Base-by-base conservation (phyloP, 1,284 basidiomycete species). In the Ceratorhiza oryzae-sativae region DNA sequence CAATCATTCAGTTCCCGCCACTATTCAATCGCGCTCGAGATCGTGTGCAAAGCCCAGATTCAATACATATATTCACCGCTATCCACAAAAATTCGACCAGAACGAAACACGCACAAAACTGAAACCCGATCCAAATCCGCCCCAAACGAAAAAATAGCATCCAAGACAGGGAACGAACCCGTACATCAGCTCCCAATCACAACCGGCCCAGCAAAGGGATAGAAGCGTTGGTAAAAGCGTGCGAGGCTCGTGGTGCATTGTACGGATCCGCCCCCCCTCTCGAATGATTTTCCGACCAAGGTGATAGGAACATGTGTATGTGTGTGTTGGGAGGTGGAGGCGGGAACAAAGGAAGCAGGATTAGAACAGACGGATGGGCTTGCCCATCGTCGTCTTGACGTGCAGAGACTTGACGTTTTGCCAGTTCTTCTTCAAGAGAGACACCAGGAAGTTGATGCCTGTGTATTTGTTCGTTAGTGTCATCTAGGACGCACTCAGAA, bases 371-470 rank as follows among this genome's bases (percentile, higher is more conserved):
- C 96, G 95, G 80, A 96, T 85, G 75, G 96, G 94, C 86, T 97
- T 97, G 87, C 97, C 96, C 97, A 98, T 99, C 81, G 97, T 97
- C 78, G 90, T 89, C 89, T 99, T 99, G 87, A 99, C 90, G 88
- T 97, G 95, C 77, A 99, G 87, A 75, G 95, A 98, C 86, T 96
- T 97, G 85, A 99, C 92, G 86, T 99, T 99, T 84, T 98, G 97
- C 96, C 96, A 98, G 87, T 98, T 96, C 90, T 99, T 99, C 90
- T 99, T 99, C 82, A 99, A 90, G 74, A 99, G 86, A 49, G 97
- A 98, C 81, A 99, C 94, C 77, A 99, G 88, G 90, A 99, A 99
- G 91, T 99, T 99, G 88, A 99, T 97, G 83, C 94, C 91, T 93
- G 72, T 2, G 23, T 23, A 58, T 23, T 25, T 18, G 15, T 6